Evolutionary conservation across 2,329 filamentous ascomycete species (phyloP).

Genomic region (Neonectria coccinea): DNA sequence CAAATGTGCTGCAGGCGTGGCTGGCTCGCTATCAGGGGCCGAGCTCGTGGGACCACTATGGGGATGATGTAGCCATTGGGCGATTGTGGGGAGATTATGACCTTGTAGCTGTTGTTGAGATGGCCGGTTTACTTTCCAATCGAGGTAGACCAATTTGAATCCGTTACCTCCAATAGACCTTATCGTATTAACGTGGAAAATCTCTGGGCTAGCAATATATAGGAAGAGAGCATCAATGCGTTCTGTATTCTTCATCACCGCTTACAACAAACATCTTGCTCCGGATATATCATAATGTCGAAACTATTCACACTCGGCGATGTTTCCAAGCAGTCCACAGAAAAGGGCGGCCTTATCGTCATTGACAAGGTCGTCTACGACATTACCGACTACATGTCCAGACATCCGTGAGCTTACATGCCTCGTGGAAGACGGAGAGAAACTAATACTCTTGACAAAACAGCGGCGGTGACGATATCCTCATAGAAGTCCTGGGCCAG

Average conservation of each 20-base stretch:
- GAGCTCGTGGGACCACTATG: not conserved
- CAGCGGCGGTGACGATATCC: conserved; percentile 23
- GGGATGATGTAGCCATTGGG: not conserved
- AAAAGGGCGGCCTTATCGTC: conserved; percentile 20
- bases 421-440: not conserved
- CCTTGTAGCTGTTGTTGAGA: not conserved
- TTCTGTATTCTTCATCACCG: not conserved
- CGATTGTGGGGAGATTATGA: not conserved
- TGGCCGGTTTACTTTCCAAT: conserved; percentile 14
- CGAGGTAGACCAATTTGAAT: not conserved
- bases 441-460: not conserved
- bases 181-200: too few species aligned
- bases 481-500: conserved; percentile 17
- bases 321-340: conserved; percentile 9
- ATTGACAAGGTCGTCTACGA: conserved; percentile 26
- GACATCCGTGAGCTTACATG: conserved; percentile 11
- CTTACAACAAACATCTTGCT: too few species aligned
- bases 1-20: too few species aligned
- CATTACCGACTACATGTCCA: conserved; percentile 20
- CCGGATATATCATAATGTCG: conserved; percentile 4
- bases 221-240: not conserved
- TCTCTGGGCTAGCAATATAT: not conserved
- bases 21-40: too few species aligned
- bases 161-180: not conserved
- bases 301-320: conserved; percentile 11